These are phyloP conservation scores for Gracilaria gracilis DNA, from an alignment of 23 red algal species.

Conservation along the genomic window DNA sequence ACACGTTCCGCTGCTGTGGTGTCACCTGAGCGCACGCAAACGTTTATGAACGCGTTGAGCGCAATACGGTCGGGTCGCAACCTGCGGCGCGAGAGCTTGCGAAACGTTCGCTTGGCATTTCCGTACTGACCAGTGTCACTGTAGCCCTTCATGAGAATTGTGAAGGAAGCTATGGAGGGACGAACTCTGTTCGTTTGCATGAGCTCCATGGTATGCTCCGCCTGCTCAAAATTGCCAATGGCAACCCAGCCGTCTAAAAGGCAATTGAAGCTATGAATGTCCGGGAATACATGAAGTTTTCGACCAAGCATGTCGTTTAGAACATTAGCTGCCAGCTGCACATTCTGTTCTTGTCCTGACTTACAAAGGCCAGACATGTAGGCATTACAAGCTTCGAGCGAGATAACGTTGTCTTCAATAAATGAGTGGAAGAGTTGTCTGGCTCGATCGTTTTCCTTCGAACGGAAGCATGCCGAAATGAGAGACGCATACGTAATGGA, in stretches of 20 bases:
- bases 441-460: neutral
- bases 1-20: constrained; percentile 17
- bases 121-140: constrained; percentile 12
- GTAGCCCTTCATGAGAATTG: constrained; percentile 70
- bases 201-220: constrained; percentile 33
- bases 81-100: constrained; percentile 42
- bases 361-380: constrained; percentile 44
- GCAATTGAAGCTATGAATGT: constrained; percentile 26
- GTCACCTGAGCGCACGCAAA: constrained; percentile 50
- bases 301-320: neutral
- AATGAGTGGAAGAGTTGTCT: constrained; percentile 10
- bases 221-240: constrained; percentile 1
- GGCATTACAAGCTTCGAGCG: constrained; percentile 22
- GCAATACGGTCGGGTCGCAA: constrained; percentile 59
- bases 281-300: constrained; percentile 3
- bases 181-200: constrained; percentile 2
- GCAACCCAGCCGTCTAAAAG: constrained; percentile 42
- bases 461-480: constrained; percentile 37
- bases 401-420: neutral
- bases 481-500: constrained; percentile 51
- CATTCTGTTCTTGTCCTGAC: neutral
- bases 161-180: constrained; percentile 46
- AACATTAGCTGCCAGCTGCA: constrained; percentile 12
- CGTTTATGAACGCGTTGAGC: constrained; percentile 57
- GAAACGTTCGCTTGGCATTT: constrained; percentile 46